Percentiles rank a stretch among this genome's conserved stretches.
Conservation (phyloP, 257 asterid species). For the Forsythia viridissima region DNA sequence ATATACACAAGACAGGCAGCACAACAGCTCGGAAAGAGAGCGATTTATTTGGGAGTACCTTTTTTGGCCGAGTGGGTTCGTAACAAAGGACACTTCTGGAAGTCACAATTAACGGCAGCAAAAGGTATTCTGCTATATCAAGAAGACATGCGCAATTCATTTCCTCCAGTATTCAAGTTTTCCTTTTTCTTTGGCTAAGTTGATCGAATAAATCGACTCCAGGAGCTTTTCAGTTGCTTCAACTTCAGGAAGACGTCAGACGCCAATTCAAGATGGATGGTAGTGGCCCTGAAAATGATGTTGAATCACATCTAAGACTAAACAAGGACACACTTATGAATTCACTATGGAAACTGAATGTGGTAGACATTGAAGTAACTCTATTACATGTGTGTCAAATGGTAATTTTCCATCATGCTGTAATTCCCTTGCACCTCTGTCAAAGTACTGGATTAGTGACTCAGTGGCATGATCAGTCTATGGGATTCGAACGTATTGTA, state of each 20-base stretch:
- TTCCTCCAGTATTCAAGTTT: not conserved
- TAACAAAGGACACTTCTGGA: slow-evolving; percentile 81
- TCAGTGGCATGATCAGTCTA: not conserved
- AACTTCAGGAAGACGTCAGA: slow-evolving; percentile 78
- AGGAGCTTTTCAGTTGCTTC: slow-evolving; percentile 97
- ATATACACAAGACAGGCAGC: slow-evolving; percentile 85
- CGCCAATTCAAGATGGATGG: slow-evolving; percentile 71
- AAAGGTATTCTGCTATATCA: slow-evolving; percentile 44
- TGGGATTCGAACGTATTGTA: not conserved
- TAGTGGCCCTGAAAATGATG: slow-evolving; percentile 52
- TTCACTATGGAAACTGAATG: slow-evolving; percentile 90
- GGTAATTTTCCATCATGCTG: slow-evolving; percentile 38
- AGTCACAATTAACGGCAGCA: slow-evolving; percentile 84
- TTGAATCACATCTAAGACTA: slow-evolving; percentile 69
- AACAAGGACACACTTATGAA: slow-evolving; percentile 71
- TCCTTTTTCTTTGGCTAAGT: not conserved
- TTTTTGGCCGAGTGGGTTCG: slow-evolving; percentile 89
- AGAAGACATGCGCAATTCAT: not conserved
- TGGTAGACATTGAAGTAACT: slow-evolving; percentile 86
- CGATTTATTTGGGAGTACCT: slow-evolving; percentile 64
- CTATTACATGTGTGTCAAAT: slow-evolving; percentile 82
- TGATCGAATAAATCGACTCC: slow-evolving; percentile 11
- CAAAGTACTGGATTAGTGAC: not conserved
- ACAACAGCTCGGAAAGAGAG: slow-evolving; percentile 70
- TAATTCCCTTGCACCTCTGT: not conserved